Base-by-base conservation (phyloP, 73 alveolate genomes). In the Paramecium sonneborni region DNA sequence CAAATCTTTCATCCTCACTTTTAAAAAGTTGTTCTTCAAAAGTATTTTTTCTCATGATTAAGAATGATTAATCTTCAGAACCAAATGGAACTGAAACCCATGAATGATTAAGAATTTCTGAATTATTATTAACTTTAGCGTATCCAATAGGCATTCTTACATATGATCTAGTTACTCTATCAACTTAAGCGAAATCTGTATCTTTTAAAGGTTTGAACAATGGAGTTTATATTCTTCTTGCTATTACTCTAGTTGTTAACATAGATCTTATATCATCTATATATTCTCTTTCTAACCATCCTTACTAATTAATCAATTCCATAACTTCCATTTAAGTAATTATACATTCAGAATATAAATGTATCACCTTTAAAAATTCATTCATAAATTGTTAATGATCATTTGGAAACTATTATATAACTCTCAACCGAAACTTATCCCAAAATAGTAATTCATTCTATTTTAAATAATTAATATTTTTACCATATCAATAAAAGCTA, bases 1-100 rank as follows among this genome's bases (percentile, higher is more conserved):
- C 96, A 92, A 68, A 93, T 43, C 95, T 88, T 62, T 93, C 96
- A 43, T 93, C 96, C 41, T 93, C 96, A 92, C 95, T 86, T 84
- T 93, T 93, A 92, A 93, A 93, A 2, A 93, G 20, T 28, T 92
- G 56, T 74, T 93, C 96, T 67, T 93, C 96, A 57, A 76, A 93
- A 12, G 76, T 69, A 52, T 93, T 93, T 62, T 91, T 88, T 20
- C 96, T 67, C 95, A 93, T 86, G 39, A 87, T 72, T 10, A 95
- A 38, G 57, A 93, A 93, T 28, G 94, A 74, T 34, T 88, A 41
- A 84, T 93, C 95, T 35, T 93, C 96, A 20, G 96, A 91, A 34
- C 96, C 96, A 52, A 69, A 68, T 11, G 93, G 93, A 10, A 88
- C 93, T 24, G 93, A 69, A 38, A 88, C 93, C 55, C 72, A 69